These are phyloP conservation scores for Erodium moschatum DNA, from an alignment of 441 rosid genomes.

Conservation along the genomic window DNA sequence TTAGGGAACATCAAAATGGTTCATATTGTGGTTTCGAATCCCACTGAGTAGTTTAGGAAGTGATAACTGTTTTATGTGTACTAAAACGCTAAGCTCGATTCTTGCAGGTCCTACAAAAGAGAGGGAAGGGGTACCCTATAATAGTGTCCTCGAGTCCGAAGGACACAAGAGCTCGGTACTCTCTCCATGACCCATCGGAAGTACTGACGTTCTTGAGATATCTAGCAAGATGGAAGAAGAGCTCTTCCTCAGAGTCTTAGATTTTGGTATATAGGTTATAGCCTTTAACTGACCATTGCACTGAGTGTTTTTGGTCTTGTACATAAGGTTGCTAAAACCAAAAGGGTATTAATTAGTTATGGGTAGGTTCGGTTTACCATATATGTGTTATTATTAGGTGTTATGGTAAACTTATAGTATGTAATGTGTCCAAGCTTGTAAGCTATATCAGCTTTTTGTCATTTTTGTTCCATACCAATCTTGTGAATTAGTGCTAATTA, in stretches of 20 bases:
- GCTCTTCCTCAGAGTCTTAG: conserved; percentile 33
- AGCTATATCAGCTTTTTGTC: background rate
- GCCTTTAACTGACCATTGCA: too few relatives aligned
- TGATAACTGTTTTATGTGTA: too few relatives aligned
- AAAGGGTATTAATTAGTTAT: too few relatives aligned
- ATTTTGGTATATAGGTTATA: conserved; percentile 24
- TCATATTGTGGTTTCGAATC: too few relatives aligned
- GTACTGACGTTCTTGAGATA: conserved; percentile 34
- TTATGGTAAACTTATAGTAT: background rate
- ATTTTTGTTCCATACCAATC: too few relatives aligned
- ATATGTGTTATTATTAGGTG: background rate
- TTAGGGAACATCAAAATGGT: too few relatives aligned
- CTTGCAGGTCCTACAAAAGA: conserved; percentile 33
- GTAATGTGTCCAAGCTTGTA: background rate
- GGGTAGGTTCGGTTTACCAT: background rate
- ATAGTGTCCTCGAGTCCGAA: conserved; percentile 43
- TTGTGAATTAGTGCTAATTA: too few relatives aligned
- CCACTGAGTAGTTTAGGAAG: too few relatives aligned
- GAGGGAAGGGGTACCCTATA: conserved; percentile 45
- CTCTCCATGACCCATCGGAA: conserved; percentile 44
- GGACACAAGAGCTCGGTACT: conserved; percentile 43
- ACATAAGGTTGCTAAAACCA: too few relatives aligned
- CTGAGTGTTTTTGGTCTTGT: too few relatives aligned
- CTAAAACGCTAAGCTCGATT: too few relatives aligned
- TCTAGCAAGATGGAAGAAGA: conserved; percentile 46